Evolutionary conservation across 83 land plant genomes (phyloP).

Genomic region (Picea engelmannii): DNA sequence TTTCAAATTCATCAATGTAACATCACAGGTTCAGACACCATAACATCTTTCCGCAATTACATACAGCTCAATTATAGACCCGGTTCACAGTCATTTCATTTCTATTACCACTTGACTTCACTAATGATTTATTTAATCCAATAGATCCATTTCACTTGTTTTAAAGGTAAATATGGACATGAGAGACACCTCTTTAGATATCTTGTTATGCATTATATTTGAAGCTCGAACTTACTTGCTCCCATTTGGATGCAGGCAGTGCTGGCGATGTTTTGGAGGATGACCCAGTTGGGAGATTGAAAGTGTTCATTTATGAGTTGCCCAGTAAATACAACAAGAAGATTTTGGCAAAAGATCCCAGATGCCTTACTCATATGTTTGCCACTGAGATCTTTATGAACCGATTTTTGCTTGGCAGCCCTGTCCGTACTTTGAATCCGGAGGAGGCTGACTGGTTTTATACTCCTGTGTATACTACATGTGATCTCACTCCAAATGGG

Average conservation of each 20-base stretch:
- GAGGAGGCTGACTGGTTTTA: constrained; percentile 89
- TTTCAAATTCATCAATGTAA: no score
- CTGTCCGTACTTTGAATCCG: constrained; percentile 83
- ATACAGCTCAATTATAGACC: background rate
- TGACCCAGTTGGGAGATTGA: constrained; percentile 60
- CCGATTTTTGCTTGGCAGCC: constrained; percentile 67
- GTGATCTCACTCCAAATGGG: constrained; percentile 86
- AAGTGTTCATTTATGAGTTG: constrained; percentile 52
- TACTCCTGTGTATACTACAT: constrained; percentile 86
- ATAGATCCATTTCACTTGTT: background rate
- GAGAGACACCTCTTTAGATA: background rate
- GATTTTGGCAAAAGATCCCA: constrained; percentile 41
- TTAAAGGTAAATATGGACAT: background rate
- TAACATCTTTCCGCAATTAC: background rate
- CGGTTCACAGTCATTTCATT: background rate
- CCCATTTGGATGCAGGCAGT: constrained; percentile 33
- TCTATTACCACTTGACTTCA: background rate
- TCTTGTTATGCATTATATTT: background rate
- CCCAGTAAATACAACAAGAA: constrained; percentile 52
- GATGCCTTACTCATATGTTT: constrained; percentile 87
- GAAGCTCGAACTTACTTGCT: background rate
- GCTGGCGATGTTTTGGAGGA: constrained; percentile 60
- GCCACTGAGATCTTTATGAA: constrained; percentile 89
- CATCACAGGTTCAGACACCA: no score
- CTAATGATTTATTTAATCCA: background rate